Conservation (phyloP, 208 protist species). For the Plasmodiophora brassicae region DNA sequence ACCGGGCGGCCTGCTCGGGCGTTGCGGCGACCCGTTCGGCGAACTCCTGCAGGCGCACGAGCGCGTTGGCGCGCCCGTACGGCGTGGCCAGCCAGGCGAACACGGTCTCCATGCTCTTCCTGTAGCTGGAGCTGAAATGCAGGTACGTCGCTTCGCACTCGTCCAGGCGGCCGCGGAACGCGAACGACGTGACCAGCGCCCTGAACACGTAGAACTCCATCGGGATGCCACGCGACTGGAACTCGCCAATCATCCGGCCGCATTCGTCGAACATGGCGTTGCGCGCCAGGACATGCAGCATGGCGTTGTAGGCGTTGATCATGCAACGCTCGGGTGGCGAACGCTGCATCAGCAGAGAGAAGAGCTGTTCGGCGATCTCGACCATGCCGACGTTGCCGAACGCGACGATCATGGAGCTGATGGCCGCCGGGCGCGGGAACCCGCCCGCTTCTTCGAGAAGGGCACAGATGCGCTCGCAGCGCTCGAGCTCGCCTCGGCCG, state of each 20-base stretch:
- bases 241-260: background rate
- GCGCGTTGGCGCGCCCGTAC: background rate
- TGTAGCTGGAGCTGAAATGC: background rate
- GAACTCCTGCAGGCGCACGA: background rate
- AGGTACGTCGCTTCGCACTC: background rate
- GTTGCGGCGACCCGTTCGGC: background rate
- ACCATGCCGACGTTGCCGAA: constrained; percentile 32
- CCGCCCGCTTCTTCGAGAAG: constrained; percentile 11
- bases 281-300: background rate
- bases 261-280: constrained; percentile 28
- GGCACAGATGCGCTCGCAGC: background rate
- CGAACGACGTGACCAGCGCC: background rate
- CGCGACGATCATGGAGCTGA: background rate
- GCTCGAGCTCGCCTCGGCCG: background rate
- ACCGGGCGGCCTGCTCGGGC: background rate
- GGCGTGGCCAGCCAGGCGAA: constrained; percentile 4
- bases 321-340: background rate
- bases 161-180: constrained; percentile 2
- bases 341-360: background rate
- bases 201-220: constrained; percentile 10
- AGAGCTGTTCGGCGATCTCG: background rate
- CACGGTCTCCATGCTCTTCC: background rate
- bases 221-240: background rate
- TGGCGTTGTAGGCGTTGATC: background rate
- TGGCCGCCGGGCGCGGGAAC: background rate